A percentile compares a stretch with the other conserved stretches of the same genome.
Evolutionary conservation across 352 stramenopile species (phyloP).

Genomic region (Globisporangium uncinulatum): DNA sequence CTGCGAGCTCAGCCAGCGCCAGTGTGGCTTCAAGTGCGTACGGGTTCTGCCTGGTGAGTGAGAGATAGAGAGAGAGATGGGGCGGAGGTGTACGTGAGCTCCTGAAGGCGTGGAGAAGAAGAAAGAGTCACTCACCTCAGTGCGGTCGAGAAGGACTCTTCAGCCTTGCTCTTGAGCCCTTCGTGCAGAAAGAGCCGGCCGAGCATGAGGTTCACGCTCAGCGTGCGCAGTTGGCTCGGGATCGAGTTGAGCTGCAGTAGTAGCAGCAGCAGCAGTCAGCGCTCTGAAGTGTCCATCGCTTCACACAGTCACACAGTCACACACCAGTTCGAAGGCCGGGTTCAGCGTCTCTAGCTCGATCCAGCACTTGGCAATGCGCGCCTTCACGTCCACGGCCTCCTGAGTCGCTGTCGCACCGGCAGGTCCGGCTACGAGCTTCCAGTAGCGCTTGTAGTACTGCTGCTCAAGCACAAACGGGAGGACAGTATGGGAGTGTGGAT

Average conservation of each 20-base stretch:
- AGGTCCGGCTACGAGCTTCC: conserved; percentile 28
- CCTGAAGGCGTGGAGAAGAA: not conserved
- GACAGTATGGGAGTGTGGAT: conserved; percentile 10
- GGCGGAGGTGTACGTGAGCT: no score
- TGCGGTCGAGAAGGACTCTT: conserved; percentile 49
- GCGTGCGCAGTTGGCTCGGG: conserved; percentile 22
- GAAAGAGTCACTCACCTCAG: conserved; percentile 16
- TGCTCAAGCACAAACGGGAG: conserved; percentile 6
- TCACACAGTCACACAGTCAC: not conserved
- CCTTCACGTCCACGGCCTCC: conserved; percentile 24
- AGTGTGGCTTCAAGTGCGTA: conserved; percentile 80
- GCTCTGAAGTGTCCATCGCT: not conserved
- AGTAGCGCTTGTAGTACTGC: conserved; percentile 46
- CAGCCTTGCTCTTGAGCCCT: conserved; percentile 53
- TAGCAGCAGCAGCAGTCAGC: not conserved
- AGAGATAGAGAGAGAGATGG: not conserved
- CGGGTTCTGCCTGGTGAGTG: conserved; percentile 37
- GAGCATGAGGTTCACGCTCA: conserved; percentile 63
- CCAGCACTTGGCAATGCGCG: conserved; percentile 73
- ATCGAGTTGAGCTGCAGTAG: conserved; percentile 46
- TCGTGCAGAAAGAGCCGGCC: conserved; percentile 59
- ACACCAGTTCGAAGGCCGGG: conserved; percentile 60
- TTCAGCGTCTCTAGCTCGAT: conserved; percentile 46
- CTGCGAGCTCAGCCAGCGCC: conserved; percentile 50
- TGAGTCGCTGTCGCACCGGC: conserved; percentile 5